Base-by-base conservation (phyloP, 1,139 yeast genomes). In the Starmera stellimalicola region DNA sequence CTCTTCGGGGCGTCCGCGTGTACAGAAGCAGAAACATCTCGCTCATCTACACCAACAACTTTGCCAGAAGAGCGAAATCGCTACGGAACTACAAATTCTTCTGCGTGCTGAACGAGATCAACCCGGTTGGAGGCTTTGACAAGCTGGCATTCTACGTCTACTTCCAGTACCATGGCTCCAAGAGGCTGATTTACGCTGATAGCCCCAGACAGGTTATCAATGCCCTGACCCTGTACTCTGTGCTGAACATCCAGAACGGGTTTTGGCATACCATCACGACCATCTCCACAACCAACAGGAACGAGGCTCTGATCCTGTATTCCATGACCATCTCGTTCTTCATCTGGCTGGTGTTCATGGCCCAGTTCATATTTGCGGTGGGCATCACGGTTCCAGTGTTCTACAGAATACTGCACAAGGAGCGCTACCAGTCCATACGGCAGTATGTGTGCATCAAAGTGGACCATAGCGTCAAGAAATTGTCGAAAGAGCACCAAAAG, bases 201-300 rank as follows among this genome's bases (percentile, higher is more conserved):
- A 70, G 88, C 6, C 95, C 95, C n/a, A 70, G 95, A 55, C 95
- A 85, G 57, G 79, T 80, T 3, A 71, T 85, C 45, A 85, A 85
- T 52, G 81, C 87, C 18, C 60, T 82, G 43, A 83, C 95, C 0
- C 57, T 81, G 25, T 65, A 78, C 50, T 66, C 73, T 3, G 73
- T 73, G 15, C 55, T 71, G 31, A 50, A 65, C 31, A 50, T 68
- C 16, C 51, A 56, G 30, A 67, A 69, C 37, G 75, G 76, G 8
- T 70, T 81, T 36, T 57, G 70, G 37, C 53, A 54, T 6, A 76
- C 82, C 27, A 70, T 85, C 29, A 60, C 64, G 41, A 43, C 55
- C 3, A 73, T 84, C 25, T 91, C 93, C 14, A 55, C 62, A 17
- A 62, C 71, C 9, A 77, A 82, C 49, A 58, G 72, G 38, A 60